Evolutionary conservation across 345 rosid species (phyloP), one percentile per base, ranked within the genome.

Genomic region (Mercurialis annua): DNA sequence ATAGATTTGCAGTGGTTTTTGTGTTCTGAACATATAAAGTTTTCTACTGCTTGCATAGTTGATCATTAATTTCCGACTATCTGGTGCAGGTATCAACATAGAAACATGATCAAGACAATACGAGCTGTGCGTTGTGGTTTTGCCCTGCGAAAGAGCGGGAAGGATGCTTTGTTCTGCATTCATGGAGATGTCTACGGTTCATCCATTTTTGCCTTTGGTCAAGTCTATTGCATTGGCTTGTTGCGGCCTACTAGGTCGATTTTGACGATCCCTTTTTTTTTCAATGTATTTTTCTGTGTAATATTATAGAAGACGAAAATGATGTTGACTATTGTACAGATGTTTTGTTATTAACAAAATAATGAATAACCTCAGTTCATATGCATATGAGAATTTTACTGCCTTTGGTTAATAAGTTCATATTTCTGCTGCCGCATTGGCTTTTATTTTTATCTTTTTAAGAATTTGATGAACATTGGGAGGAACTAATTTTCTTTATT

Each of bases 401-500:
- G 43, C n/a, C 29, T 21, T 49, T 17, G 1, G 20, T n/a, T 9
- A 30, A 52, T 47, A 33, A 7, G 18, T 29, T 34, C n/a, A 55
- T 34, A 7, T 48, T 29, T 33, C 48, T 5, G 10, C 42, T 33
- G 29, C 7, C 59, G 42, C 54, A 30, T 56, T 3, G 51, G 30
- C 7, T 57, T 46, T 29, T 66, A 18, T 38, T 17, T 15, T 2
- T 57, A 21, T 3, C 23, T 34, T 24, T 20, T 55, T 33, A 43
- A 26, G 20, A 40, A 21, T n/a, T n/a, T n/a, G 9, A 23, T 23
- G 7, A 24, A 50, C 42, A 29, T 53, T 14, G 59, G 21, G 30
- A 40, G 62, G 62, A 31, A 4, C 55, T 55, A 76, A 67, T 51
- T 51, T 11, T 11, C 51, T 71, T 83, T 84, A 78, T 76, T 82